Conservation (phyloP, 768 basidiomycete genomes). For the Pulveroboletus ravenelii region DNA sequence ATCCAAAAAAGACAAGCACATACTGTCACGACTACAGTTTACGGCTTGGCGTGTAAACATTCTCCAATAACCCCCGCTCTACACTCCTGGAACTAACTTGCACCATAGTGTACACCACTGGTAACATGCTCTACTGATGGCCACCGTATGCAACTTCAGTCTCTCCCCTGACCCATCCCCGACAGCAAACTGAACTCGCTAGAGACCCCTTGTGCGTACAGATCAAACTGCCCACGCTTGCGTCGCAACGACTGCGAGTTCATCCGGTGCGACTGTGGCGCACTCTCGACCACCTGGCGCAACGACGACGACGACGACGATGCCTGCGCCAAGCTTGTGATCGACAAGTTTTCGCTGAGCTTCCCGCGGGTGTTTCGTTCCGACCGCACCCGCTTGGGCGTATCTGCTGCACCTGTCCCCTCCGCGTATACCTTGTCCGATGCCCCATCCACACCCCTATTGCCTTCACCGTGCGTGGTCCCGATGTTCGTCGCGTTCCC, state of each 20-base stretch:
- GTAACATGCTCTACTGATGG: no score
- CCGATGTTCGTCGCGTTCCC: constrained; percentile 12
- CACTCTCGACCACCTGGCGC: constrained; percentile 5
- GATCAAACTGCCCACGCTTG: constrained; percentile 9
- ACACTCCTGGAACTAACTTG: no score
- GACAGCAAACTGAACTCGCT: constrained; percentile 15
- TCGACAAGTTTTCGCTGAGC: constrained; percentile 18
- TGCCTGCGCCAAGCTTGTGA: constrained; percentile 8
- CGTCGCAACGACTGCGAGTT: constrained; percentile 1
- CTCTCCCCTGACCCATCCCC: no score
- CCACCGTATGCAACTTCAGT: no score
- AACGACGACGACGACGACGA: neutral
- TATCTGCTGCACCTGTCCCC: neutral
- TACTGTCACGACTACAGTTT: no score
- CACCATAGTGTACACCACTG: no score
- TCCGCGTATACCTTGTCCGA: neutral
- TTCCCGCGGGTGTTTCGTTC: constrained; percentile 5
- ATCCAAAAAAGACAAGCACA: no score
- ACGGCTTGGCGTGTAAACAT: no score
- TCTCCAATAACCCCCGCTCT: no score
- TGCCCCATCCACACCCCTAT: neutral
- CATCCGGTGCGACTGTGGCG: neutral
- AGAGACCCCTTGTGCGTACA: constrained; percentile 10
- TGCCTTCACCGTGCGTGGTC: neutral
- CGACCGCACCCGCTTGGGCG: constrained; percentile 10